Conservation (phyloP, 2,329 filamentous ascomycete genomes). For the Sporothrix sp. region DNA sequence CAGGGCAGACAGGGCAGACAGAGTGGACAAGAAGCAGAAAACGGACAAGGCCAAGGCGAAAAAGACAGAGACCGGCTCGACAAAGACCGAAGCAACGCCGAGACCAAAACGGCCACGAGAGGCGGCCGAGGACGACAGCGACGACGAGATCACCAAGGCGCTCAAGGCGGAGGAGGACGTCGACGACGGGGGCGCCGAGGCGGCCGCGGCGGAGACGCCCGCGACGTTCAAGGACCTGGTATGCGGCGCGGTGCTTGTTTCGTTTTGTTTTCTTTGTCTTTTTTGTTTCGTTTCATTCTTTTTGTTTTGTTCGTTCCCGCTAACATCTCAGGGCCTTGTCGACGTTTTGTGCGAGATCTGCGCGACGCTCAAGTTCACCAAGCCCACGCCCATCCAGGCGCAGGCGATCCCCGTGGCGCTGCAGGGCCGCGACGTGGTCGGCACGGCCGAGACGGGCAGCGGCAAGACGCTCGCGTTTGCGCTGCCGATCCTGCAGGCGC, state of each 20-base stretch:
- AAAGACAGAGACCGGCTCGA: not conserved
- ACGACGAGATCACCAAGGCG: too few relatives aligned
- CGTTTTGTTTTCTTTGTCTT: too few relatives aligned
- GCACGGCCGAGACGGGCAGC: conserved; percentile 86
- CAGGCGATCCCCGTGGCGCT: conserved; percentile 76
- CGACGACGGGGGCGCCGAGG: not conserved
- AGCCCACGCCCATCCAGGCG: conserved; percentile 79
- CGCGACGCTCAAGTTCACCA: conserved; percentile 67
- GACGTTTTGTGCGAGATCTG: conserved; percentile 87
- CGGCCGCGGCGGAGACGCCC: not conserved
- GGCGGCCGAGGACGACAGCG: not conserved
- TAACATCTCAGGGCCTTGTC: conserved; percentile 55
- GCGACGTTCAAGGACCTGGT: conserved; percentile 54
- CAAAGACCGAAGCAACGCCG: not conserved
- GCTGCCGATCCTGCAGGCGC: conserved; percentile 79
- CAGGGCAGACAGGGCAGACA: too few relatives aligned
- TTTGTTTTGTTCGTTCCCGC: too few relatives aligned
- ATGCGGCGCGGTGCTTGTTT: too few relatives aligned
- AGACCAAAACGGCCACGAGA: not conserved
- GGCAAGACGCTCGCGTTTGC: conserved; percentile 96
- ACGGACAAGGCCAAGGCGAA: not conserved
- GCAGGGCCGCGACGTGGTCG: conserved; percentile 76
- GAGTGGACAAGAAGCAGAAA: too few relatives aligned
- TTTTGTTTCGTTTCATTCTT: too few relatives aligned
- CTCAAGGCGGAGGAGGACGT: not conserved